These are phyloP conservation scores for Xylariales sp. DNA, from an alignment of 2,329 filamentous ascomycete genomes.

Conservation along the genomic window DNA sequence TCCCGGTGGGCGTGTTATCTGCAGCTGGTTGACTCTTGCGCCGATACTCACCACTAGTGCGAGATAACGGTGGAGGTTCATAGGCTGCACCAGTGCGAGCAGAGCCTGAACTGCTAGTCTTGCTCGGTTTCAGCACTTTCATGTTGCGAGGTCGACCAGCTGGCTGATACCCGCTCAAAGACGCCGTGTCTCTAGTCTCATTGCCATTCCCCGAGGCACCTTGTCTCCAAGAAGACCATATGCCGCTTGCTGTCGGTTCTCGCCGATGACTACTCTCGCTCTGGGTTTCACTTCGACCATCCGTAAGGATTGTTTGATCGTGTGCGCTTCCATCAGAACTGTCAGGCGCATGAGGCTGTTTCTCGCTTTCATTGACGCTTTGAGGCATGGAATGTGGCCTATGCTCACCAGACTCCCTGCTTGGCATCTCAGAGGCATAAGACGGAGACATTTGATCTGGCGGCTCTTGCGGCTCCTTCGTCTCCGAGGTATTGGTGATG, in stretches of 20 bases:
- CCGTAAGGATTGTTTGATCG: constrained; percentile 20
- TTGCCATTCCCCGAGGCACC: constrained; percentile 40
- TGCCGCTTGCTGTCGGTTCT: constrained; percentile 42
- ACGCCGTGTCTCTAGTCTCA: constrained; percentile 50
- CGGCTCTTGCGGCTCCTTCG: constrained; percentile 23
- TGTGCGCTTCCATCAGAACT: constrained; percentile 20
- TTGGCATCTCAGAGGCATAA: constrained; percentile 26
- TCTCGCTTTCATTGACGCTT: constrained; percentile 40
- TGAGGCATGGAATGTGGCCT: constrained; percentile 35
- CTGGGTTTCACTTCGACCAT: constrained; percentile 11
- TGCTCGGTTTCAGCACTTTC: constrained; percentile 83
- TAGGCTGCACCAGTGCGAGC: constrained; percentile 46
- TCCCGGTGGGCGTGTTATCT: constrained; percentile 17
- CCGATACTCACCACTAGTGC: constrained; percentile 43
- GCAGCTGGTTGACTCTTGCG: constrained; percentile 46
- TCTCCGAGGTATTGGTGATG: constrained; percentile 15
- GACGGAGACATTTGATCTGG: constrained; percentile 31
- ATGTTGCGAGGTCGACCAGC: constrained; percentile 66
- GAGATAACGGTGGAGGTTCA: constrained; percentile 43
- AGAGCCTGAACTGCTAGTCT: constrained; percentile 51
- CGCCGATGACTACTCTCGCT: constrained; percentile 19
- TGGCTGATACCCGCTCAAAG: constrained; percentile 66
- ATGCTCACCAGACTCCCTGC: constrained; percentile 23
- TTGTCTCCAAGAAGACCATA: constrained; percentile 70
- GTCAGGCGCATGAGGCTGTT: constrained; percentile 20